Evolutionary conservation across 345 rosid genomes (phyloP), one percentile per base, ranked within the genome.

Genomic region (Nasturtium officinale): DNA sequence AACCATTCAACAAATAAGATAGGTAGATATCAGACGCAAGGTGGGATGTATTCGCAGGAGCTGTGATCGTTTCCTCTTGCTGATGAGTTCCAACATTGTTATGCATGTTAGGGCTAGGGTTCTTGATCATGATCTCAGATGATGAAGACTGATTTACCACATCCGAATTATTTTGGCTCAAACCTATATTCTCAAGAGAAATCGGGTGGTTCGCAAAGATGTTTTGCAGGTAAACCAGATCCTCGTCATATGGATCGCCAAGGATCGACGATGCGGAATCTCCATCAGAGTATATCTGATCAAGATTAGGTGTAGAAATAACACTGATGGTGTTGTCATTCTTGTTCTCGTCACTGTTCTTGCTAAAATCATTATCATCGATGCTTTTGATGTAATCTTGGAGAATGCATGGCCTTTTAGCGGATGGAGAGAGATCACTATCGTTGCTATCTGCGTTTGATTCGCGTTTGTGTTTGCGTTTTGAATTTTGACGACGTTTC

Each of bases 381-480:
- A 82, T 78, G 83, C 92, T 84, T 78, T 79, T 81, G 13, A 89
- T 89, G 77, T 94, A 94, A 73, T 94, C 91, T 73, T 89, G 92
- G 68, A 94, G 97, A 35, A 94, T 46, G 11, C 90, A 85, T 9
- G 95, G 78, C 10, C 86, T 73, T 61, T 73, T 78, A 72, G 81
- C 71, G 9, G 77, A 47, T 40, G 68, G 71, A 23, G 72, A 77
- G 57, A 18, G 61, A 48, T 67, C 71, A 1, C 28, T 47, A 35
- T 66, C 65, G 47, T 29, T 53, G 17, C 52, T 57, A 66, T 48
- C 64, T 69, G 51, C 61, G 64, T 55, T 76, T 64, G 29, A 68
- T 68, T 58, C 63, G 3, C 81, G 87, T 70, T 83, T 83, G 45
- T 78, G 81, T 78, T 86, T 87, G 56, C 90, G 83, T 77, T 85